Base-by-base conservation (phyloP, 179 eudicot genomes). In the Camellia oleifera region DNA sequence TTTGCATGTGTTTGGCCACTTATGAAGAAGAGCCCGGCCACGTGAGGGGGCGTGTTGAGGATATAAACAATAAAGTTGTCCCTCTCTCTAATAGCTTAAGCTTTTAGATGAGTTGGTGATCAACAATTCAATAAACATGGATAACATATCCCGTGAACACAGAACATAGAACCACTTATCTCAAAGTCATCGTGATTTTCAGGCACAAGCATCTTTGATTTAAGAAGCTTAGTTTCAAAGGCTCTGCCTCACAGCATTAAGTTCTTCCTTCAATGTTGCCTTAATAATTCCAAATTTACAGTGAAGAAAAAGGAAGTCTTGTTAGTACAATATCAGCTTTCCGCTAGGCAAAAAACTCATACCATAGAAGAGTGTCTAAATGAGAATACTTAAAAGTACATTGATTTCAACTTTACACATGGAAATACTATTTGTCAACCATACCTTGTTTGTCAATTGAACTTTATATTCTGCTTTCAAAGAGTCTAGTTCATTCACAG, bases 381-480 rank as follows among this genome's bases (percentile, higher is more conserved):
- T 13, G 77, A 40, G 77, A 54, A 54, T 73, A 46, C 57, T 17
- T 3, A 17, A 26, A 40, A 64, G 45, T 74, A 66, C 50, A 40
- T 40, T 4, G 61, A 42, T 53, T 62, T 75, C 66, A 81, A 42
- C 40, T 44, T 58, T 17, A 64, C 20, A 44, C 40, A 48, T 6
- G 56, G 53, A 66, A 69, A 70, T 63, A 52, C 53, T 48, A 61
- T 17, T 13, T 62, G 48, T 54, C 71, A 50, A 63, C 40, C 26
- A 63, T 89, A 96, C 99, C 97, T 92, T 90, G 56, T 94, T 94
- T 68, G 79, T 82, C 69, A 83, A 83, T 32, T 90, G 85, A 81
- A 78, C 86, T 61, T 73, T 79, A 82, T 86, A 81, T 76, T 96
- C 90, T 84, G 78, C 78, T 83, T 86, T 88, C 75, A 92, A 77